Evolutionary conservation across 768 basidiomycete species (phyloP).

Genomic region (Suillus hirtellus): DNA sequence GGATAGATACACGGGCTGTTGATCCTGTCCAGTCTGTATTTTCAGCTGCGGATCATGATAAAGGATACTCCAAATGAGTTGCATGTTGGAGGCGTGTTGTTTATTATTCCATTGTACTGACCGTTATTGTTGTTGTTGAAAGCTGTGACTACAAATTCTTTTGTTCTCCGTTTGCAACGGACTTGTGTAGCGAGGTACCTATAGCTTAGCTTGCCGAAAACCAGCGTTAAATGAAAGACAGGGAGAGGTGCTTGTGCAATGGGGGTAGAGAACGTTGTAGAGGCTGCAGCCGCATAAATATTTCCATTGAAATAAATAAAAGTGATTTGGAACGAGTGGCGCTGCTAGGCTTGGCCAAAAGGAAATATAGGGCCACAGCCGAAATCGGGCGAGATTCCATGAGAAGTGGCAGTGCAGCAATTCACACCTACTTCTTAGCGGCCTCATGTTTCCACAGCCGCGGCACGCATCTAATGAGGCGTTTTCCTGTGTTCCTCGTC

Average conservation of each 20-base stretch:
- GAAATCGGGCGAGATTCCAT: not conserved
- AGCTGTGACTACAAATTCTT: slow-evolving; percentile 24
- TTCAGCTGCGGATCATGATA: slow-evolving; percentile 18
- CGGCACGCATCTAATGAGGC: not conserved
- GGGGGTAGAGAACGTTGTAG: not conserved
- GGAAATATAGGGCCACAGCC: not conserved
- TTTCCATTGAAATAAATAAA: slow-evolving; percentile 1
- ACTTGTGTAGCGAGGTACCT: not conserved
- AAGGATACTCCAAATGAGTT: slow-evolving; percentile 24
- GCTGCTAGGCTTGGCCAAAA: not conserved
- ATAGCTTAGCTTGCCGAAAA: not conserved
- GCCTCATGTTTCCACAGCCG: not conserved
- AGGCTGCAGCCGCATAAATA: not conserved
- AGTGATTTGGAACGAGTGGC: not conserved
- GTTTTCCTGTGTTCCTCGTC: not conserved
- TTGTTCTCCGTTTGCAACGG: slow-evolving; percentile 20
- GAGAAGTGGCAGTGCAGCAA: not conserved
- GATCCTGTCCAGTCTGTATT: slow-evolving; percentile 23
- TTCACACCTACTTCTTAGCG: not conserved
- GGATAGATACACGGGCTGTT: slow-evolving; percentile 27
- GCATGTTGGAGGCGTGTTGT: slow-evolving; percentile 29
- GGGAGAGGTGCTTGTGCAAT: not conserved
- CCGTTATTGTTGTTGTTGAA: slow-evolving; percentile 30
- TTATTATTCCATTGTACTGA: slow-evolving; percentile 34
- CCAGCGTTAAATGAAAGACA: not conserved